phyloP scores from a whole-genome alignment of 768 basidiomycete genomes.

The Suillus fuscotomentosus region DNA sequence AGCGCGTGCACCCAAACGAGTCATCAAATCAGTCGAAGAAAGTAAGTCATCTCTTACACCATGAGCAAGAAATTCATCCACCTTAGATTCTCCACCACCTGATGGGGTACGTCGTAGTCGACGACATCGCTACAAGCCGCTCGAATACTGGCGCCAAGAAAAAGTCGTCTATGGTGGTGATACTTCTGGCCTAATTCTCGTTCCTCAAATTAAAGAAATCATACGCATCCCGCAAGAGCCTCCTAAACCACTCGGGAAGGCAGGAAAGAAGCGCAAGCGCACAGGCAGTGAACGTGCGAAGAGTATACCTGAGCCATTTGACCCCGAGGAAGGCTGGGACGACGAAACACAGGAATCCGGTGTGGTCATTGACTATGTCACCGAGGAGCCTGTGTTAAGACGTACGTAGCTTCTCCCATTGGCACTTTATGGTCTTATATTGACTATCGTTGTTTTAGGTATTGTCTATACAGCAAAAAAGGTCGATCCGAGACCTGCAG shows the following conservation, averaged over 20 bases:
- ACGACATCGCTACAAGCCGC: slow-evolving; percentile 66
- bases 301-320: slow-evolving; percentile 30
- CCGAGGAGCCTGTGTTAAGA: slow-evolving; percentile 58
- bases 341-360: slow-evolving; percentile 67
- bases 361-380: slow-evolving; percentile 65
- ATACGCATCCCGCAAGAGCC: slow-evolving; percentile 53
- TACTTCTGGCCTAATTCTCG: slow-evolving; percentile 47
- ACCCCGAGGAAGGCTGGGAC: slow-evolving; percentile 85
- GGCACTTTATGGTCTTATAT: not conserved
- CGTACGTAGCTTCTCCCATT: slow-evolving; percentile 51
- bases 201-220: slow-evolving; percentile 69
- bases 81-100: slow-evolving; percentile 24
- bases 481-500: slow-evolving; percentile 59
- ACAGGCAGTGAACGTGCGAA: slow-evolving; percentile 30
- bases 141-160: slow-evolving; percentile 95
- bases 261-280: slow-evolving; percentile 34
- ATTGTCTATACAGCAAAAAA: slow-evolving; percentile 75
- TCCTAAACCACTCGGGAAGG: slow-evolving; percentile 44
- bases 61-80: slow-evolving; percentile 1
- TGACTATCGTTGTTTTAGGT: slow-evolving; percentile 42
- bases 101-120: slow-evolving; percentile 67
- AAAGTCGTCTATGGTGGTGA: slow-evolving; percentile 78
- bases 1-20: slow-evolving; percentile 18
- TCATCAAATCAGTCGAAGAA: slow-evolving; percentile 16
- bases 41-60: slow-evolving; percentile 16